phyloP scores from a whole-genome alignment of 2,329 filamentous ascomycete genomes.

The Myotisia sp. region DNA sequence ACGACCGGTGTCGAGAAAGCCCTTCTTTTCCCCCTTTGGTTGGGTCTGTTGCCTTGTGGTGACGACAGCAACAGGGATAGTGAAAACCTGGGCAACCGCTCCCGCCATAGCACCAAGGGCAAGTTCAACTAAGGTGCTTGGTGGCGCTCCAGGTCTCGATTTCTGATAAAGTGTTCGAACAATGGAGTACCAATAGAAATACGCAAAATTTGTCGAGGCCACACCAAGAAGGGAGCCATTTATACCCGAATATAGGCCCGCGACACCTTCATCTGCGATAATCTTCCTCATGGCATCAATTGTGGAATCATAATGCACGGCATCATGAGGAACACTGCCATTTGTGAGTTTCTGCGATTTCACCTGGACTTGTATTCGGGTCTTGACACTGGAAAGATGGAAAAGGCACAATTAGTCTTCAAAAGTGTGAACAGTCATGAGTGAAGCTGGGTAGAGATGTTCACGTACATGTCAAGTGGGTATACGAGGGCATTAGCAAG shows the following conservation, averaged over 20 bases:
- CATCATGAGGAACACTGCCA: conserved; percentile 29
- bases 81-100: conserved; percentile 85
- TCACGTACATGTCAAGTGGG: conserved; percentile 79
- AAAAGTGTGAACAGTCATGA: too few relatives aligned
- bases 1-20: conserved; percentile 69
- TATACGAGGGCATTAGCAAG: conserved; percentile 92
- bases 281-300: conserved; percentile 83
- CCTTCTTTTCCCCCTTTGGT: conserved; percentile 67
- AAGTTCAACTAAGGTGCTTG: conserved; percentile 70
- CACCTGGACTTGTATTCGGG: conserved; percentile 85
- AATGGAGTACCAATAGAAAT: conserved; percentile 97
- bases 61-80: conserved; percentile 87
- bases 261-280: conserved; percentile 59
- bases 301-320: conserved; percentile 68
- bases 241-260: conserved; percentile 80
- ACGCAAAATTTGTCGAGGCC: conserved; percentile 95
- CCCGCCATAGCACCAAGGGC: conserved; percentile 75
- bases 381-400: conserved; percentile 62
- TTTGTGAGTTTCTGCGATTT: conserved; percentile 44
- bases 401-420: conserved; percentile 1
- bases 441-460: not conserved
- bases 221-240: conserved; percentile 76
- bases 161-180: conserved; percentile 66
- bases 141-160: conserved; percentile 44
- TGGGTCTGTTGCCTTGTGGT: conserved; percentile 95